phyloP scores from a whole-genome alignment of 352 stramenopile genomes.

The Pythium coloratum region DNA sequence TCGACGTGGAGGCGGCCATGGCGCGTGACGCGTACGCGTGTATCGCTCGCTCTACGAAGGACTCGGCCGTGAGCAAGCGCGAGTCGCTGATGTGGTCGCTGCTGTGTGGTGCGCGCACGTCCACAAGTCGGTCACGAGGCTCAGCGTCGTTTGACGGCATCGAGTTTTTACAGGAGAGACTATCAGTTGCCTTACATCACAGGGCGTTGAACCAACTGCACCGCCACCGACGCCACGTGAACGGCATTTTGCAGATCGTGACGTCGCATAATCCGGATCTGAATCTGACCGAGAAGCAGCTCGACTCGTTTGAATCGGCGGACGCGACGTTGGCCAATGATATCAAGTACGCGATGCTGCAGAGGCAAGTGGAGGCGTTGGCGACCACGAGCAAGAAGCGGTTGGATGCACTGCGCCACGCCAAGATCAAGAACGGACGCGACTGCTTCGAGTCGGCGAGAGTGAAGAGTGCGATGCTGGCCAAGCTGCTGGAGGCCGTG shows the following conservation, averaged over 20 bases:
- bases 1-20: conserved; percentile 47
- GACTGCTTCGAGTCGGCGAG: conserved; percentile 64
- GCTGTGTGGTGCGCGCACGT: conserved; percentile 51
- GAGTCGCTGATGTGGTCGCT: conserved; percentile 62
- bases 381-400: conserved; percentile 45
- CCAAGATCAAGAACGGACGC: conserved; percentile 60
- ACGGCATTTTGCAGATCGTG: conserved; percentile 80
- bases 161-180: conserved; percentile 49
- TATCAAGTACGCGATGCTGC: conserved; percentile 72
- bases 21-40: conserved; percentile 34
- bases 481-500: conserved; percentile 75
- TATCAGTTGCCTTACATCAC: conserved; percentile 59
- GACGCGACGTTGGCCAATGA: conserved; percentile 74
- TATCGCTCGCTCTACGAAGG: conserved; percentile 32
- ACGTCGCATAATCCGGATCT: conserved; percentile 78
- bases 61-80: conserved; percentile 21
- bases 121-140: conserved; percentile 12
- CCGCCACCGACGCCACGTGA: conserved; percentile 72
- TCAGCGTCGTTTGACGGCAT: conserved; percentile 42
- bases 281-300: conserved; percentile 75
- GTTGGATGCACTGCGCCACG: conserved; percentile 43
- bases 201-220: conserved; percentile 79
- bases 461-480: conserved; percentile 63
- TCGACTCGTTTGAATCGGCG: conserved; percentile 77
- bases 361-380: conserved; percentile 57